Conservation (phyloP, 345 rosid genomes). For the Pseudoturritis turrita region DNA sequence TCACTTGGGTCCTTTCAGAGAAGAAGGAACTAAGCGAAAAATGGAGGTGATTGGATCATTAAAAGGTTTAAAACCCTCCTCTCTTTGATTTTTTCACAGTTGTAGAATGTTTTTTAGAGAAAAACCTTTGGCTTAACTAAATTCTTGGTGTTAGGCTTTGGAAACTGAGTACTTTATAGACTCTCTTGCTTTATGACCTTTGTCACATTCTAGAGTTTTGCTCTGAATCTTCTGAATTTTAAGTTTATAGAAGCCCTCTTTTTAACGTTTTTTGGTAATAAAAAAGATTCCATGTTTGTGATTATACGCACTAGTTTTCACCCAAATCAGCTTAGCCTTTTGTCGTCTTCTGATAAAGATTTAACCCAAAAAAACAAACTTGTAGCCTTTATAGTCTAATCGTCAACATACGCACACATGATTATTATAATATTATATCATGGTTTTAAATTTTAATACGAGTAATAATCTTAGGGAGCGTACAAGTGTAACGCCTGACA, state of each 20-base stretch:
- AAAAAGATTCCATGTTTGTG: neutral
- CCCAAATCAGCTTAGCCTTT: conserved; percentile 1
- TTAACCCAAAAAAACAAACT: neutral
- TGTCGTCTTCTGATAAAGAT: neutral
- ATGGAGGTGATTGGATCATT: conserved; percentile 63
- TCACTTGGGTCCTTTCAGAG: conserved; percentile 82
- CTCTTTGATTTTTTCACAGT: neutral
- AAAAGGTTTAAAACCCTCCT: neutral
- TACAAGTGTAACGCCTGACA: conserved; percentile 28
- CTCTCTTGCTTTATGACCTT: conserved; percentile 16
- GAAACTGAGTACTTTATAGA: conserved; percentile 15
- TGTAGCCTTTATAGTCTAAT: neutral
- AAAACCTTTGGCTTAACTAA: conserved; percentile 17
- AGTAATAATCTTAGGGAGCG: conserved; percentile 4
- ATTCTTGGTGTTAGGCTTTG: conserved; percentile 20
- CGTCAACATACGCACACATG: neutral
- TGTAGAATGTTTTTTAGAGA: conserved; percentile 19
- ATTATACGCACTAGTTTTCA: neutral
- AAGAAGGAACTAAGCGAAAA: conserved; percentile 82
- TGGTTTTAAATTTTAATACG: neutral
- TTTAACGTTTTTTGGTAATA: neutral
- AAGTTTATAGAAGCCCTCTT: conserved; percentile 18
- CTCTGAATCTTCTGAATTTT: neutral
- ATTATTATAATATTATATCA: neutral
- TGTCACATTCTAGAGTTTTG: conserved; percentile 19